Base-by-base conservation (phyloP, 2,329 filamentous ascomycete genomes). In the Aspergillus vadensis region DNA sequence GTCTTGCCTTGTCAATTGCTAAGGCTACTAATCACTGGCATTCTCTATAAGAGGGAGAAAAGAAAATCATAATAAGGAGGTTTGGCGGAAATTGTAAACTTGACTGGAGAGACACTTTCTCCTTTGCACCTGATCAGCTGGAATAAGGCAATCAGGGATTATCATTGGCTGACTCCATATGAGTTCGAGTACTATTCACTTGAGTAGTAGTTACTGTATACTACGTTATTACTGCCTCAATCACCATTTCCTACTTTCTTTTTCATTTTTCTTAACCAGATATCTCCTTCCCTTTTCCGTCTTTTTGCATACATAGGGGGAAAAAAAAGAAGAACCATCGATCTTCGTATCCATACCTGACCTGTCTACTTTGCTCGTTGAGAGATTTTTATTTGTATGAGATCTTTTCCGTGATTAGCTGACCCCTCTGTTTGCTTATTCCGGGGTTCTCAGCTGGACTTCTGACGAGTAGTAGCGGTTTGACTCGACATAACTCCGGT, bases 31-130 rank as follows among this genome's bases (percentile, higher is more conserved):
- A 30, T 12, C 12, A 30, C 27, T 30, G 27, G 27, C 27, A 12
- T 30, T 10, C 27, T 36, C 2, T 14, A 36, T 36, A 55, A 63
- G 52, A 57, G 39, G 17, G 27, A 12, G 36, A 36, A 36, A 36
- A 5, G 12, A 38, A 17, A 49, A 52, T 36, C 32, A 56, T 51
- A 43, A 50, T 39, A 32, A 44, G 43, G 30, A 38, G 49, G 39
- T 43, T 47, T 30, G 51, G 50, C 5, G 12, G 5, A 14, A 39
- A 55, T 43, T 61, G 64, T 62, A 60, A 66, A 66, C 63, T 59
- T 62, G 43, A 23, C 19, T 47, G 10, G 30, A 39, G 14, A 9
- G 21, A 36, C 27, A 30, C 36, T 54, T 25, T 48, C 25, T 21
- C 23, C 23, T 32, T 39, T 61, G 50, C 56, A 41, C 52, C 54